Evolutionary conservation across 371 early-diverging fungal species (phyloP).

Genomic region (Dinochytrium kinnereticum): DNA sequence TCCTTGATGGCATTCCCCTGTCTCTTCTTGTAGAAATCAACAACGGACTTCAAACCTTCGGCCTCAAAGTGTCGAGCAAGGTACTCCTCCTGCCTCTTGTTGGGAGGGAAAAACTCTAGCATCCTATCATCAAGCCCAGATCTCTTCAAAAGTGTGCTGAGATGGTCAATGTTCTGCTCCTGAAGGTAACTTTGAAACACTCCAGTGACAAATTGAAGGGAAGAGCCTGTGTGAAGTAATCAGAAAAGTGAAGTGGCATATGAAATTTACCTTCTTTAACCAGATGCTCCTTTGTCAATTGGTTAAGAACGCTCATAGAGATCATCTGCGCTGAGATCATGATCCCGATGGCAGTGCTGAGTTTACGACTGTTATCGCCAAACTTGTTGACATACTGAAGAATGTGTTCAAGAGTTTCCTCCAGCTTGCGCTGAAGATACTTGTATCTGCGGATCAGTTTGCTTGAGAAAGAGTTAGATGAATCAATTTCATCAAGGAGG

Average conservation of each 20-base stretch:
- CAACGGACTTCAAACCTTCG: slow-evolving; percentile 85
- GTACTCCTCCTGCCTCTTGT: slow-evolving; percentile 86
- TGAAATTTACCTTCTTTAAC: slow-evolving; percentile 78
- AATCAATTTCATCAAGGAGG: not conserved
- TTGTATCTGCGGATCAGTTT: slow-evolving; percentile 91
- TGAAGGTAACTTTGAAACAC: slow-evolving; percentile 81
- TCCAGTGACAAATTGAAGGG: slow-evolving; percentile 80
- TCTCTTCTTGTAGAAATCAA: slow-evolving; percentile 76
- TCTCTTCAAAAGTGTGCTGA: slow-evolving; percentile 70
- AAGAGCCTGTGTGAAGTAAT: slow-evolving; percentile 52
- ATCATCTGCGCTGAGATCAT: slow-evolving; percentile 73
- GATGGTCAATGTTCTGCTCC: slow-evolving; percentile 77
- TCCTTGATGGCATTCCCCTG: slow-evolving; percentile 73
- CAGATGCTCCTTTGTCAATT: slow-evolving; percentile 87
- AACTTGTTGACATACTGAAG: slow-evolving; percentile 87
- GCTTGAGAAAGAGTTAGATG: slow-evolving; percentile 31
- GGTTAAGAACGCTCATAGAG: slow-evolving; percentile 69
- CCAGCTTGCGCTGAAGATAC: slow-evolving; percentile 85
- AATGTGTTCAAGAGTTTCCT: slow-evolving; percentile 82
- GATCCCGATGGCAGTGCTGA: slow-evolving; percentile 79
- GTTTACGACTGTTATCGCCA: slow-evolving; percentile 74
- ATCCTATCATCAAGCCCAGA: slow-evolving; percentile 76
- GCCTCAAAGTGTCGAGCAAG: slow-evolving; percentile 90
- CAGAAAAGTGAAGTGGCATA: not conserved
- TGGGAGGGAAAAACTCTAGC: slow-evolving; percentile 89